Evolutionary conservation across 2,329 filamentous ascomycete genomes (phyloP).

Genomic region (Cylindrodendrum hubeiense): DNA sequence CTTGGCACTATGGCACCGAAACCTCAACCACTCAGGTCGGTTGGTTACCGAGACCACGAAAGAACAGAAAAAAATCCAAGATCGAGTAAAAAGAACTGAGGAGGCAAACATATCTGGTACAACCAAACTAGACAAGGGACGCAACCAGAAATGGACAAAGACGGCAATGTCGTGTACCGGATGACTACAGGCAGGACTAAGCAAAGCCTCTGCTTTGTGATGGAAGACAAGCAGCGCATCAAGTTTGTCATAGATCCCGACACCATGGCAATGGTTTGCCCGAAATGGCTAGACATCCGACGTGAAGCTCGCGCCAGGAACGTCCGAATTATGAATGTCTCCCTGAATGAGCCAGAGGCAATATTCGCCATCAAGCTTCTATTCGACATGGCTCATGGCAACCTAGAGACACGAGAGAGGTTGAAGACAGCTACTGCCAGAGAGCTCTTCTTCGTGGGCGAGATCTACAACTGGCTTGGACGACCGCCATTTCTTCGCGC

Average conservation of each 20-base stretch:
- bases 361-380: slow-evolving; percentile 20
- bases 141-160: neutral
- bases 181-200: neutral
- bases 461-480: slow-evolving; percentile 26
- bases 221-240: neutral
- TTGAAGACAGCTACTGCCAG: slow-evolving; percentile 9
- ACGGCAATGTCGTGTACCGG: neutral
- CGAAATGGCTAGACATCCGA: neutral
- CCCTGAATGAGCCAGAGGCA: neutral
- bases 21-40: neutral
- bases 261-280: neutral
- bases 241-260: neutral
- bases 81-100: neutral
- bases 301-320: neutral
- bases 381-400: slow-evolving; percentile 20
- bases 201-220: neutral
- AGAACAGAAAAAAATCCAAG: neutral
- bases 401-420: neutral
- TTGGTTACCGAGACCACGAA: neutral
- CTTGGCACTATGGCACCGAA: neutral
- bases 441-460: slow-evolving; percentile 29
- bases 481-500: neutral
- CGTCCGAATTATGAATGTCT: neutral
- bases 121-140: neutral
- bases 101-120: neutral